Conservation (phyloP, 495 filamentous ascomycete species). For the Hypoxylon intermedium region DNA sequence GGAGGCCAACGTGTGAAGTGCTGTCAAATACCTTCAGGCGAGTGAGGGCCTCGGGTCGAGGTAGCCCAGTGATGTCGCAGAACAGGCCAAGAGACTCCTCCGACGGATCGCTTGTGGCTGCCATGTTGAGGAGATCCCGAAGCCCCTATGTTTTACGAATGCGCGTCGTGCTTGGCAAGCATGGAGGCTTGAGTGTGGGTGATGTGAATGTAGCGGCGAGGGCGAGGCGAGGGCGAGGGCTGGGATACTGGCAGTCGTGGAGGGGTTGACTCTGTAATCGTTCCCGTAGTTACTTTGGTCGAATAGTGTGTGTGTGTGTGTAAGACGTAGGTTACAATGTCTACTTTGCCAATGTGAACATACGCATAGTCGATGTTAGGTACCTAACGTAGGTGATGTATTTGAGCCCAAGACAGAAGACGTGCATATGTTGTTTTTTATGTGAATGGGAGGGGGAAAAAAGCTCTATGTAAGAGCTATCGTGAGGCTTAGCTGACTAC, state of each 20-base stretch:
- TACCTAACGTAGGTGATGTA: too few relatives aligned
- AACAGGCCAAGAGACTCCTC: constrained; percentile 43
- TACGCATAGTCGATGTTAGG: too few relatives aligned
- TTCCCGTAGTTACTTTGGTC: constrained; percentile 26
- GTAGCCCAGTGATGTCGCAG: constrained; percentile 40
- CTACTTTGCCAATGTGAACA: too few relatives aligned
- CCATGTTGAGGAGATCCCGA: constrained; percentile 40
- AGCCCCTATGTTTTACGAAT: not conserved
- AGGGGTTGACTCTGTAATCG: constrained; percentile 64
- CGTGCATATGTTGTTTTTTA: too few relatives aligned
- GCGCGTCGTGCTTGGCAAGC: not conserved
- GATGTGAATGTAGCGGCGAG: not conserved
- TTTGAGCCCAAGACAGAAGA: too few relatives aligned
- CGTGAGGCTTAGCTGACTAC: too few relatives aligned
- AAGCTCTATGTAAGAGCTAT: too few relatives aligned
- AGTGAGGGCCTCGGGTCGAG: constrained; percentile 43
- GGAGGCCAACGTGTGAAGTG: not conserved
- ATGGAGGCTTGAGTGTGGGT: not conserved
- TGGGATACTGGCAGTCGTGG: constrained; percentile 4
- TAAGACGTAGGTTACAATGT: too few relatives aligned
- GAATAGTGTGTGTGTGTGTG: too few relatives aligned
- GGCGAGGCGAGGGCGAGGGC: too few relatives aligned
- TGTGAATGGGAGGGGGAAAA: too few relatives aligned
- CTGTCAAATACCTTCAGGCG: constrained; percentile 48
- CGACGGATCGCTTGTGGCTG: constrained; percentile 33